Conservation (phyloP, 257 asterid genomes). For the Gynochthodes officinalis region DNA sequence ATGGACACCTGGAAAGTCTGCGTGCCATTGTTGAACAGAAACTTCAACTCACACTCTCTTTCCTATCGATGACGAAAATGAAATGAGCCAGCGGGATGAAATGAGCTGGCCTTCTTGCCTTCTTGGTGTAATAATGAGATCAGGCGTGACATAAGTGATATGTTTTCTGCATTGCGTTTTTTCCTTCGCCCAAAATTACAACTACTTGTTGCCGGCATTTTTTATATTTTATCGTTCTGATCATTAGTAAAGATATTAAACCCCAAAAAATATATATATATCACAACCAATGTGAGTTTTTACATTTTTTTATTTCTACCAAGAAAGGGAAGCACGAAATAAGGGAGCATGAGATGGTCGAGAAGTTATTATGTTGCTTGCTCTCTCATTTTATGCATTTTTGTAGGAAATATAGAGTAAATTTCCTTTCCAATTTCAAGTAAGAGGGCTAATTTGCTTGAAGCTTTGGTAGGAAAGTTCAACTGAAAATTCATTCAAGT, state of each 20-base stretch:
- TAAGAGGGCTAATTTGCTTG: too few species aligned
- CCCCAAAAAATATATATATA: too few species aligned
- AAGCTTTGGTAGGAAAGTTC: too few species aligned
- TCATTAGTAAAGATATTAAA: background rate
- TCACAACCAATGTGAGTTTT: too few species aligned
- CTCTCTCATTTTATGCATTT: background rate
- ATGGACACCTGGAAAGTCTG: slow-evolving; percentile 18
- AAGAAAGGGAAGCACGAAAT: too few species aligned
- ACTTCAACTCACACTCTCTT: slow-evolving; percentile 9
- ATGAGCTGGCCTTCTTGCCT: slow-evolving; percentile 9
- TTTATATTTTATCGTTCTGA: background rate
- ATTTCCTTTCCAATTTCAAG: background rate
- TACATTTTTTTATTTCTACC: too few species aligned
- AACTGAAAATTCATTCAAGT: too few species aligned
- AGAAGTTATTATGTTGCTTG: too few species aligned
- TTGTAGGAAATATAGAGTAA: background rate
- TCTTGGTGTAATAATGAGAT: background rate
- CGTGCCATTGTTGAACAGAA: slow-evolving; percentile 19
- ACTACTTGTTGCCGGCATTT: too few species aligned
- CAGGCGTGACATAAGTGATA: slow-evolving; percentile 7
- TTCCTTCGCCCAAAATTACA: background rate
- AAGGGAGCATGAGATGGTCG: too few species aligned
- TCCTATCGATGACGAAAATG: background rate
- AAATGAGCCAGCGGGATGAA: background rate
- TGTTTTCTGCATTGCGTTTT: background rate